These are phyloP conservation scores for Penicillium cinerascens DNA, from an alignment of 495 filamentous ascomycete genomes.

Conservation along the genomic window DNA sequence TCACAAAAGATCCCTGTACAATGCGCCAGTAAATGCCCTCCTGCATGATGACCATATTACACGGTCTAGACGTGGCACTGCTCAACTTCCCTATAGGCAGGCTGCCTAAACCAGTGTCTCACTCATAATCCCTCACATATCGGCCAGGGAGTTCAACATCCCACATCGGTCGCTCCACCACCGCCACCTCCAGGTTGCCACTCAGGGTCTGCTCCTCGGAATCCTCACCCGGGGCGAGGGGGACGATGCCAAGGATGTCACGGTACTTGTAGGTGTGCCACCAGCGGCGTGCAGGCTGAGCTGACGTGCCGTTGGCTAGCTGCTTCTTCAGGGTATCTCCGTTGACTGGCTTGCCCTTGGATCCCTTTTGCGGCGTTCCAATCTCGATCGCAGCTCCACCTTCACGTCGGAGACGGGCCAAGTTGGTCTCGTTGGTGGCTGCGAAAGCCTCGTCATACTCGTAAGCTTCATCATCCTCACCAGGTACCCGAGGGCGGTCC, in stretches of 20 bases:
- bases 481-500: conserved; percentile 38
- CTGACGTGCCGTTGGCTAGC: conserved; percentile 16
- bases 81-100: neutral
- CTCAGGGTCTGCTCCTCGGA: conserved; percentile 20
- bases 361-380: conserved; percentile 29
- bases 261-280: conserved; percentile 91
- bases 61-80: conserved; percentile 9
- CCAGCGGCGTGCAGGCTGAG: conserved; percentile 36
- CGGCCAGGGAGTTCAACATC: conserved; percentile 76
- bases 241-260: conserved; percentile 83
- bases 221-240: conserved; percentile 45
- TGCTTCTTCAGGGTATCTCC: conserved; percentile 28
- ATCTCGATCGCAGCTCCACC: conserved; percentile 33
- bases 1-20: conserved; percentile 17
- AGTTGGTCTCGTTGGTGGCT: conserved; percentile 26
- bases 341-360: conserved; percentile 12
- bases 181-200: conserved; percentile 66
- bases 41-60: conserved; percentile 18
- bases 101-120: conserved; percentile 9
- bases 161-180: conserved; percentile 84
- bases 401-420: conserved; percentile 37
- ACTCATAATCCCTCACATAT: conserved; percentile 67
- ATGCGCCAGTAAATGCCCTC: conserved; percentile 25
- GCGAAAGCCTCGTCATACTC: conserved; percentile 37
- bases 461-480: conserved; percentile 46